Evolutionary conservation across 2,329 filamentous ascomycete species (phyloP).

Genomic region (Sporothrix globosa): DNA sequence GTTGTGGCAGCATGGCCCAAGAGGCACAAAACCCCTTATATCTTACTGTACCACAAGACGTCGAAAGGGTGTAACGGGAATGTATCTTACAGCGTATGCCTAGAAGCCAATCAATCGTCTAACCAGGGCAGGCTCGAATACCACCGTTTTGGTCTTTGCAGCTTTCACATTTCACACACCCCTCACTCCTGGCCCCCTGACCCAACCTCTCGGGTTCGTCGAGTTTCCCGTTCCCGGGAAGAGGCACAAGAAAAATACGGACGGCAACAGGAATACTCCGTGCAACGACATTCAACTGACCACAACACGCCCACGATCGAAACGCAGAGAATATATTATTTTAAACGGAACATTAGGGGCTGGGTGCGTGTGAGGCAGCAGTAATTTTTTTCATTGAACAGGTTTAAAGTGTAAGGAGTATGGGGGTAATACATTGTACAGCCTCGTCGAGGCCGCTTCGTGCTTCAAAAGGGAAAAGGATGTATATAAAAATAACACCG

Average conservation of each 20-base stretch:
- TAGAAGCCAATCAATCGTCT: neutral
- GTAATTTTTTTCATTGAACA: neutral
- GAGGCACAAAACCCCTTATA: too few relatives aligned
- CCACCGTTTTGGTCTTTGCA: constrained; percentile 1
- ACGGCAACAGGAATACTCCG: neutral
- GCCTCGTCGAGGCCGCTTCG: too few relatives aligned
- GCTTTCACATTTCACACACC: neutral
- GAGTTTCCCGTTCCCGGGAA: constrained; percentile 28
- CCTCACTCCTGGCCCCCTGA: neutral
- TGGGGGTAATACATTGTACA: neutral
- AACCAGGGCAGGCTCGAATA: neutral
- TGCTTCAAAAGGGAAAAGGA: neutral
- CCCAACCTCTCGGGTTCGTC: constrained; percentile 30
- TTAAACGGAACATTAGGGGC: neutral
- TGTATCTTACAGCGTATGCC: neutral
- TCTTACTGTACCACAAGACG: neutral
- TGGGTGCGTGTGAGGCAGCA: constrained; percentile 3
- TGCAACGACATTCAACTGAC: neutral
- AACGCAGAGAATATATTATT: neutral
- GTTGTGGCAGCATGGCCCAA: too few relatives aligned
- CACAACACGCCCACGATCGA: neutral
- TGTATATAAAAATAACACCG: neutral
- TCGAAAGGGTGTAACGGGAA: neutral
- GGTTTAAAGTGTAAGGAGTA: neutral
- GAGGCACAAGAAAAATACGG: neutral